A percentile compares a stretch with the other conserved stretches of the same genome.
Evolutionary conservation across 441 rosid genomes (phyloP).

Genomic region (Pelargonium cotyledonis): DNA sequence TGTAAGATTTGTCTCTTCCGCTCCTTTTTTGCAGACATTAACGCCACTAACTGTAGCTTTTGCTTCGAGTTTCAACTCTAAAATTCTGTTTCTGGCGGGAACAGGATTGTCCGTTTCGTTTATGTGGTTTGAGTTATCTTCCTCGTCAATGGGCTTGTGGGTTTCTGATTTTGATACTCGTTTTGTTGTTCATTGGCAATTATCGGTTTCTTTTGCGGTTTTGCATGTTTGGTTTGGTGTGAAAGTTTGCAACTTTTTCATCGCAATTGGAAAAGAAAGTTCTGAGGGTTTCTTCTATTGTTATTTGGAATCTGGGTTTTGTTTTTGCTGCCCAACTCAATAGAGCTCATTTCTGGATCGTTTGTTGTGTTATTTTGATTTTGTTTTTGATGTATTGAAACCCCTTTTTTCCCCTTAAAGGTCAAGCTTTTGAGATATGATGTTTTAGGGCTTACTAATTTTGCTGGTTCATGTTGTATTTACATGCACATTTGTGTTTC

Average conservation of each 20-base stretch:
- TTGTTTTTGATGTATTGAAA: neutral
- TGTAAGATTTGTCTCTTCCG: slow-evolving; percentile 2
- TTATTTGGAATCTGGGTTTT: neutral
- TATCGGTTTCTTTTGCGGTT: neutral
- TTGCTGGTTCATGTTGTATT: neutral
- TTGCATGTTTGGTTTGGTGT: slow-evolving; percentile 1
- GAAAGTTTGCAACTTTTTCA: neutral
- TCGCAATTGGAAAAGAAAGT: neutral
- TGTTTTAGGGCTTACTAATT: neutral
- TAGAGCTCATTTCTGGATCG: neutral
- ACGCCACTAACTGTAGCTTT: neutral
- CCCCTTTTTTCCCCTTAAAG: neutral
- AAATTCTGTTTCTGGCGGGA: slow-evolving; percentile 6
- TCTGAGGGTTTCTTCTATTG: neutral
- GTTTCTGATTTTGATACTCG: neutral
- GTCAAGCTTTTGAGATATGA: neutral
- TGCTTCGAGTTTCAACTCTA: neutral
- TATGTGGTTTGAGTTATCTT: neutral
- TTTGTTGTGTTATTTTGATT: neutral
- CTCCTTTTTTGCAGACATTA: neutral
- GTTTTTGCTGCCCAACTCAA: neutral
- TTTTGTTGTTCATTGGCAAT: neutral
- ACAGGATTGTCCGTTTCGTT: neutral
- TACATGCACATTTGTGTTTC: neutral
- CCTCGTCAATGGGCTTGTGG: neutral